Evolutionary conservation across 1,284 basidiomycete species (phyloP).

Genomic region (Melampsora larici-populina): DNA sequence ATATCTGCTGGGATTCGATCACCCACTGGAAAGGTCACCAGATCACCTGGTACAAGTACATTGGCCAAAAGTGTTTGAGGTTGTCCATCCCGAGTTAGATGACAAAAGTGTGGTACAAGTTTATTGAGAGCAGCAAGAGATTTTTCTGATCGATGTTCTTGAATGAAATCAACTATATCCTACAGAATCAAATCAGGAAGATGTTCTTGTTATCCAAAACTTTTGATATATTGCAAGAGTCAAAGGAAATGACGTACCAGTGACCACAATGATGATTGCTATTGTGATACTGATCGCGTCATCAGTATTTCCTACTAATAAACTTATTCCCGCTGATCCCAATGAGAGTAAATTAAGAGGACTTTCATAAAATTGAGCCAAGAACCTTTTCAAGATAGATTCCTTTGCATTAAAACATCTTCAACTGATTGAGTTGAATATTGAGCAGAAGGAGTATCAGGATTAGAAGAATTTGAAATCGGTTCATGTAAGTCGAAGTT

Average conservation of each 20-base stretch:
- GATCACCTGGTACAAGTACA: conserved; percentile 89
- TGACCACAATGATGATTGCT: conserved; percentile 88
- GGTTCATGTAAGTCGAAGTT: not conserved
- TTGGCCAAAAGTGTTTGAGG: conserved; percentile 80
- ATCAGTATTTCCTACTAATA: conserved; percentile 85
- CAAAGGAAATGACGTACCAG: conserved; percentile 60
- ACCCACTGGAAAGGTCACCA: conserved; percentile 77
- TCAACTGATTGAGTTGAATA: conserved; percentile 37
- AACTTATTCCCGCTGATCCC: conserved; percentile 79
- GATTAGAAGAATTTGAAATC: too few relatives aligned
- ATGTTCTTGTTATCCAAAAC: too few relatives aligned
- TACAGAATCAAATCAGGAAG: not conserved
- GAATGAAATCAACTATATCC: conserved; percentile 79
- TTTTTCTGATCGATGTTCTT: conserved; percentile 91
- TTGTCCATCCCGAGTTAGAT: conserved; percentile 75
- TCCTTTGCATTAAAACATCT: conserved; percentile 62
- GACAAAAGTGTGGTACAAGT: conserved; percentile 91
- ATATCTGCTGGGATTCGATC: conserved; percentile 93
- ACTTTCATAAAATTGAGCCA: conserved; percentile 87
- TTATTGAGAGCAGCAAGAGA: conserved; percentile 91
- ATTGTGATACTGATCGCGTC: conserved; percentile 90
- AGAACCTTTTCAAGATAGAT: conserved; percentile 77
- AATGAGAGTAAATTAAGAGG: conserved; percentile 85
- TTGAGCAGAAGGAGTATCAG: conserved; percentile 28
- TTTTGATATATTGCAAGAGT: too few relatives aligned